phyloP scores from a whole-genome alignment of 2,329 filamentous ascomycete species.

The Paecilomyces fulvus region DNA sequence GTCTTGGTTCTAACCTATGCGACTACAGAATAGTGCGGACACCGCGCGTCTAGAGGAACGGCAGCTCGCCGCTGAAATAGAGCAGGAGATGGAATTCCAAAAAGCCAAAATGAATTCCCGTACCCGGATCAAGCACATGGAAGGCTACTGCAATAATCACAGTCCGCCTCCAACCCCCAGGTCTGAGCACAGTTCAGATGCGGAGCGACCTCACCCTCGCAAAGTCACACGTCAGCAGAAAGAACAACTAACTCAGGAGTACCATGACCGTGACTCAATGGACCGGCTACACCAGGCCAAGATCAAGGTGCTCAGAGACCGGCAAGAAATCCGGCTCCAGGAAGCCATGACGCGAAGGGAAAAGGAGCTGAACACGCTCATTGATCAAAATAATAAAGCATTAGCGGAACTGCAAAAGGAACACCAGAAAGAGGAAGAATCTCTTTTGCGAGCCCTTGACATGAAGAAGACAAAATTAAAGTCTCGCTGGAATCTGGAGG shows the following conservation, averaged over 20 bases:
- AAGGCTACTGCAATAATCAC: conserved; percentile 36
- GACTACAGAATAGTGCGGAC: conserved; percentile 26
- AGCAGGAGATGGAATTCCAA: conserved; percentile 37
- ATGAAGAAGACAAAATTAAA: conserved; percentile 25
- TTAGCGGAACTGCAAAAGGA: conserved; percentile 26
- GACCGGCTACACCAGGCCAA: conserved; percentile 35
- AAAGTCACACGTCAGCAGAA: conserved; percentile 34
- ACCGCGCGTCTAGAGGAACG: conserved; percentile 33
- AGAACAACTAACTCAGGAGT: conserved; percentile 36
- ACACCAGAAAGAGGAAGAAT: conserved; percentile 25
- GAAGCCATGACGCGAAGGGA: conserved; percentile 33
- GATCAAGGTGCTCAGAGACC: conserved; percentile 40
- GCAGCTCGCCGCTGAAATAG: conserved; percentile 36
- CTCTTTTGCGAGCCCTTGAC: conserved; percentile 22
- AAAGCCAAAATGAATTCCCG: conserved; percentile 34
- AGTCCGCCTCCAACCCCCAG: conserved; percentile 26
- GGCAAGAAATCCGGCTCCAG: conserved; percentile 34
- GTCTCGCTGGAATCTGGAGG: conserved; percentile 34
- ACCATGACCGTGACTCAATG: conserved; percentile 35
- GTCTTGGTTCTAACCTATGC: background rate
- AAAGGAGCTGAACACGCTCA: conserved; percentile 27
- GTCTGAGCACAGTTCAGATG: conserved; percentile 10
- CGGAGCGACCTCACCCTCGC: conserved; percentile 18
- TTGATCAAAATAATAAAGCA: conserved; percentile 22
- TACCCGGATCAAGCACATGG: conserved; percentile 40